Conservation (phyloP, 352 stramenopile genomes). For the Pythium dissimile region DNA sequence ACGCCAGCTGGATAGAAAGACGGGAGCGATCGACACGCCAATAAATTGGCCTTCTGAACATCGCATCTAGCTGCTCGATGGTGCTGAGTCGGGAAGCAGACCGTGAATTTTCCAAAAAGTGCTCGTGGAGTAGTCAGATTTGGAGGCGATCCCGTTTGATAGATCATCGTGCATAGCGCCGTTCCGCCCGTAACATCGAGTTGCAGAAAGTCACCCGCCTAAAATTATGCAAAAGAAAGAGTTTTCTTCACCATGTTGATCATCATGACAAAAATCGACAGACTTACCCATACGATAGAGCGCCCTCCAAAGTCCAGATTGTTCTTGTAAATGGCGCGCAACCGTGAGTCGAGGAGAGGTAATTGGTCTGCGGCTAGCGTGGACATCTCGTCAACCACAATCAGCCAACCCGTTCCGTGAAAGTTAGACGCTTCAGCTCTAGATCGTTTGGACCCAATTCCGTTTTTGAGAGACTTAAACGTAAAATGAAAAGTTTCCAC, state of each 20-base stretch:
- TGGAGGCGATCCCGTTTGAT: not conserved
- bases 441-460: too few species aligned
- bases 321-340: too few species aligned
- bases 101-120: not conserved
- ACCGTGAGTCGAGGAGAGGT: too few species aligned
- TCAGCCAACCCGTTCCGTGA: too few species aligned
- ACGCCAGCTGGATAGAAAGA: not conserved
- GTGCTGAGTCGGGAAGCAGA: not conserved
- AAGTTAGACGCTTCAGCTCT: too few species aligned
- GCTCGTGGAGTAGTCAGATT: not conserved
- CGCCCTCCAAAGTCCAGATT: constrained; percentile 11
- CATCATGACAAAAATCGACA: too few species aligned
- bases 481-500: not conserved
- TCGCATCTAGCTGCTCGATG: not conserved
- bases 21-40: not conserved
- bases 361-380: too few species aligned
- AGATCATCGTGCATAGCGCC: not conserved
- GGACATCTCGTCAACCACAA: too few species aligned
- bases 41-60: not conserved
- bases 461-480: too few species aligned
- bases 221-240: too few species aligned
- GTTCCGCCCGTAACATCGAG: not conserved
- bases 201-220: constrained; percentile 2
- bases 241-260: too few species aligned
- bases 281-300: constrained; percentile 19